Evolutionary conservation across 495 filamentous ascomycete genomes (phyloP), one percentile per base, ranked within the genome.

Genomic region (Trichoderma virens): DNA sequence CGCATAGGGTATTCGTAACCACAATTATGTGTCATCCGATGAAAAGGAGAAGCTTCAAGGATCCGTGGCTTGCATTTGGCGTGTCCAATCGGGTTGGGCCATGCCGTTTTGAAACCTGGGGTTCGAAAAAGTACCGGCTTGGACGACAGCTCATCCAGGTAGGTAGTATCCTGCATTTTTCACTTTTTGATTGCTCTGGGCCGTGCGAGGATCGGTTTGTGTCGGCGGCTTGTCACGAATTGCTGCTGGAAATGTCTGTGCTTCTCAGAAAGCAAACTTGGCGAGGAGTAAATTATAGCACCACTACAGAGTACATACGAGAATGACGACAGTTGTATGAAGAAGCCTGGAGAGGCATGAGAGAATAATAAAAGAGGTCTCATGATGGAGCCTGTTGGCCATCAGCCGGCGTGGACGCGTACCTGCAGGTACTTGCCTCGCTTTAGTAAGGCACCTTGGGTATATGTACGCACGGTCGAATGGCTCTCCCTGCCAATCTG

Each of bases 71-170:
- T 47, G 43, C 9, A 23, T 20, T 47, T n/a, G 20, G 20, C 8
- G 18, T 47, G 43, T 47, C 43, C 43, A 47, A 47, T 47, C 43
- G 43, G 43, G 43, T 47, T 7, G 43, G 23, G 43, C 20, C 6
- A n/a, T 4, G n/a, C 20, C n/a, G 43, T 23, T 2, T 8, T 47
- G 34, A 47, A 20, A 47, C 20, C 43, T 23, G 43, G 43, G 43
- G 43, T 25, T 47, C 43, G 43, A 47, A 47, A 47, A 47, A 47
- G 43, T 47, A 47, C 23, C 43, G 43, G 43, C 43, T 47, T 20
- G 43, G 43, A 18, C 14, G 2, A 18, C 38, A 41, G 3, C 14
- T 41, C n/a, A n/a, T n/a, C n/a, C n/a, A n/a, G n/a, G n/a, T n/a
- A n/a, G n/a, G n/a, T n/a, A n/a, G n/a, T n/a, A n/a, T n/a, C n/a